phyloP scores from a whole-genome alignment of 1,284 basidiomycete species.

The Dichomitus squalens region DNA sequence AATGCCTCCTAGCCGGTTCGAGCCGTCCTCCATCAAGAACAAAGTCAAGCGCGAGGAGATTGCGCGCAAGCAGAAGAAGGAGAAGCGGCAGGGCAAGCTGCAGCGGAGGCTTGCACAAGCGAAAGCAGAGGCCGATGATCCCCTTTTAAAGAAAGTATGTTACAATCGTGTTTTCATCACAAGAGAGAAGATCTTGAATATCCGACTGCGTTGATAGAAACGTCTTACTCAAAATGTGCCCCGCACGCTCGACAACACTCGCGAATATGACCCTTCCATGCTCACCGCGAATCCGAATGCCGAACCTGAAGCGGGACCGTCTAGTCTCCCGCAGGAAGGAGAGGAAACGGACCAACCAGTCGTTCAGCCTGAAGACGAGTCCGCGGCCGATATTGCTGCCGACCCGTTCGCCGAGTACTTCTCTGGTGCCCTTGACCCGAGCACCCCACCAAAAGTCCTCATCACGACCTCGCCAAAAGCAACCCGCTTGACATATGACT shows the following conservation, averaged over 20 bases:
- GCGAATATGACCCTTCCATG: slow-evolving; percentile 88
- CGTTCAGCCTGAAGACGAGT: slow-evolving; percentile 51
- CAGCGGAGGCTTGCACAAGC: slow-evolving; percentile 75
- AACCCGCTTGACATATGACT: slow-evolving; percentile 82
- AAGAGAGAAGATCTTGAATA: neutral
- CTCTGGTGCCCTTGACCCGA: slow-evolving; percentile 62
- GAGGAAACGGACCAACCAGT: slow-evolving; percentile 13
- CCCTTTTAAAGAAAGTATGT: slow-evolving; percentile 70
- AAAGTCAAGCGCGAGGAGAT: slow-evolving; percentile 84
- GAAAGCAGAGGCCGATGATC: slow-evolving; percentile 73
- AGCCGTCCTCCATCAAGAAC: slow-evolving; percentile 77
- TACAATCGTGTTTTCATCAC: neutral
- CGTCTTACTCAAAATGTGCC: slow-evolving; percentile 86
- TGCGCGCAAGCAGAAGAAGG: slow-evolving; percentile 73
- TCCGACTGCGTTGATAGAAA: slow-evolving; percentile 51
- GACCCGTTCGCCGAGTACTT: slow-evolving; percentile 79
- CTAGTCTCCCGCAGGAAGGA: slow-evolving; percentile 34
- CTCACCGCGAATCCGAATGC: slow-evolving; percentile 65
- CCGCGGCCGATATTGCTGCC: slow-evolving; percentile 65
- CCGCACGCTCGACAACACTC: slow-evolving; percentile 90
- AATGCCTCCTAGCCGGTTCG: slow-evolving; percentile 59
- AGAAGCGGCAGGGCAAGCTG: slow-evolving; percentile 83
- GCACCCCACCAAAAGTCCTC: slow-evolving; percentile 80
- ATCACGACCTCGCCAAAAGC: slow-evolving; percentile 91
- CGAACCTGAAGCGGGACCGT: slow-evolving; percentile 35